These are phyloP conservation scores for Pyrenopolyporus hunteri DNA, from an alignment of 495 filamentous ascomycete genomes.

Conservation along the genomic window DNA sequence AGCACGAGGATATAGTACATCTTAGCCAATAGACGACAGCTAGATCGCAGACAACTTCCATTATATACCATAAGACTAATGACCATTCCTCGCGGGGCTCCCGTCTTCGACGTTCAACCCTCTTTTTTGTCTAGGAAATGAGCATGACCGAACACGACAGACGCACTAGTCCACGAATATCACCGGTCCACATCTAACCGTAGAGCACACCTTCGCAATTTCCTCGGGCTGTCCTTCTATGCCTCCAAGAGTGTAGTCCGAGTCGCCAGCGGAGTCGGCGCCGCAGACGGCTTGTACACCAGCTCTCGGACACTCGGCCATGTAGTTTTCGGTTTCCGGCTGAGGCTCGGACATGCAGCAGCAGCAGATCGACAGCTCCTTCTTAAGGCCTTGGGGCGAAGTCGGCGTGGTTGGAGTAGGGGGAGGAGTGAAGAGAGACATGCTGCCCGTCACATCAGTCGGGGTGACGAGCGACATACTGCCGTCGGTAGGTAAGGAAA, in stretches of 20 bases:
- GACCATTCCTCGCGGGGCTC: neutral
- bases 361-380: conserved; percentile 7
- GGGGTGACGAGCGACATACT: neutral
- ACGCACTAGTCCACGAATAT: neutral
- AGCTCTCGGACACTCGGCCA: conserved; percentile 11
- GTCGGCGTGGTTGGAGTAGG: neutral
- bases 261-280: neutral
- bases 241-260: conserved; percentile 2
- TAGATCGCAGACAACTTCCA: conserved; percentile 13
- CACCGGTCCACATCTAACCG: neutral
- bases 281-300: conserved; percentile 14
- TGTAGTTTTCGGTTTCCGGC: neutral
- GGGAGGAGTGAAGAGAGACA: neutral
- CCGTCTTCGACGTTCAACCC: neutral
- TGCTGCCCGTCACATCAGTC: neutral
- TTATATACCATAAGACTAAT: neutral
- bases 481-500: neutral
- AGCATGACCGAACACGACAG: neutral
- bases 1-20: neutral
- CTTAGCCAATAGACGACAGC: neutral
- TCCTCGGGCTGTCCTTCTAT: conserved; percentile 8
- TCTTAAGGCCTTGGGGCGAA: conserved; percentile 4
- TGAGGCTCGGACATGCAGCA: neutral
- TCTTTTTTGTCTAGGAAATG: neutral
- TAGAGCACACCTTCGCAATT: conserved; percentile 10